These are phyloP conservation scores for Colletotrichum destructivum DNA, from an alignment of 2,329 filamentous ascomycete species.

Conservation along the genomic window DNA sequence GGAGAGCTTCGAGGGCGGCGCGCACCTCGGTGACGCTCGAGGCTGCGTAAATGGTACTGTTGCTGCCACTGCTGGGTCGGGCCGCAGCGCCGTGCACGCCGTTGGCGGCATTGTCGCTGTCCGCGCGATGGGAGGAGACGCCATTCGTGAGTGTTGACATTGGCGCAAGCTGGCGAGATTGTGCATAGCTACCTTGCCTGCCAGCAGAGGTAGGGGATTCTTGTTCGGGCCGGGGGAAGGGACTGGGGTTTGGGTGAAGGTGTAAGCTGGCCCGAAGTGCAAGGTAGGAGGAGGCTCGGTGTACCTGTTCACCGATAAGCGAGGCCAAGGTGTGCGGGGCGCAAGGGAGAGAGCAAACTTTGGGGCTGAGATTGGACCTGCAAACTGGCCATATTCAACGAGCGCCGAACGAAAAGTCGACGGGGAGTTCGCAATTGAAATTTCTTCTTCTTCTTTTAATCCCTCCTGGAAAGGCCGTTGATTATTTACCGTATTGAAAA, in stretches of 20 bases:
- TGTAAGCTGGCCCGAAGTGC: conserved; percentile 42
- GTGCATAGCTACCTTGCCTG: conserved; percentile 59
- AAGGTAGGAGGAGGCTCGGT: conserved; percentile 37
- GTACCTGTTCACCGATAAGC: conserved; percentile 41
- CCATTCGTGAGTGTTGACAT: conserved; percentile 66
- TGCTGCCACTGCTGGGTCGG: conserved; percentile 33
- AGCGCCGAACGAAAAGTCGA: conserved; percentile 2
- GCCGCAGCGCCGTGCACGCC: conserved; percentile 37
- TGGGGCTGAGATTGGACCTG: conserved; percentile 16
- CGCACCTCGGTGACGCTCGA: conserved; percentile 85
- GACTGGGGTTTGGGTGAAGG: conserved; percentile 32
- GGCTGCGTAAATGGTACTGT: conserved; percentile 74
- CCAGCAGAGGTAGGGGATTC: conserved; percentile 41
- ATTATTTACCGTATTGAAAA: conserved; percentile 37
- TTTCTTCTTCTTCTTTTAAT: neutral
- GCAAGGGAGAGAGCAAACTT: conserved; percentile 34
- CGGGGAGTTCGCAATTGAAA: neutral
- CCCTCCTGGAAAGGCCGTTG: conserved; percentile 21
- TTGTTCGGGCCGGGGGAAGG: conserved; percentile 36
- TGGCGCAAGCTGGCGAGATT: conserved; percentile 56
- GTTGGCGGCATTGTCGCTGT: conserved; percentile 49
- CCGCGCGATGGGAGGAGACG: conserved; percentile 53
- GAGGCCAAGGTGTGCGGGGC: conserved; percentile 33
- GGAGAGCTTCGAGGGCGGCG: conserved; percentile 81
- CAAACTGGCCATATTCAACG: conserved; percentile 20